Evolutionary conservation across 192 early-diverging fungal species (phyloP), one percentile per base, ranked within the genome.

Genomic region (Neocallimastix lanati): DNA sequence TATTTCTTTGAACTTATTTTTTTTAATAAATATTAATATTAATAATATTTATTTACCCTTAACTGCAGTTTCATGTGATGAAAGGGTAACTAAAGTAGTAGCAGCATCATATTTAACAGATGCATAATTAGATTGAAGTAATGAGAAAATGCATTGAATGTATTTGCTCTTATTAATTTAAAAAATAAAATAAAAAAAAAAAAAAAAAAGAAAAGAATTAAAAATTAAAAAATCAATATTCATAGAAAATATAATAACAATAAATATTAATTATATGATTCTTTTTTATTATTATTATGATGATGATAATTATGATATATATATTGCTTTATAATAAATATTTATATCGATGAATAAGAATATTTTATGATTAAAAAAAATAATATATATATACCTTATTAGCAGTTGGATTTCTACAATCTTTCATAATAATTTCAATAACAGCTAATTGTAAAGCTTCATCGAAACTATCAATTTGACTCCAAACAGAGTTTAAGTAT

Each of bases 21-120:
- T n/a, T n/a, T n/a, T n/a, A n/a, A n/a, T n/a, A n/a, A n/a, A n/a
- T n/a, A n/a, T n/a, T n/a, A n/a, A n/a, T n/a, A n/a, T n/a, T n/a
- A n/a, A n/a, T n/a, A n/a, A n/a, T n/a, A n/a, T n/a, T n/a, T n/a
- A n/a, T n/a, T n/a, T 88, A 92, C 91, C 92, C 86, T 96, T 96
- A 80, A 99, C 90, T 27, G 96, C 96, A 13, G 92, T 90, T 38
- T 94, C 89, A 82, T 96, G 94, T 30, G 92, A 90, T 16, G 96
- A 94, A 67, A 99, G 86, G 28, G 88, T 87, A 76, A 98, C 93
- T 78, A 99, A 85, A 27, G 97, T 95, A 77, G 92, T 92, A 21
- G 98, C 98, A 13, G 98, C 98, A 84, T 99, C 98, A 84, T 96
- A 99, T 82, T 97, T 95, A 81, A 99, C 98, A 27, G 96, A 92